phyloP scores from a whole-genome alignment of 1,139 yeast genomes.

The Chernovozyma sophiae-reginae region DNA sequence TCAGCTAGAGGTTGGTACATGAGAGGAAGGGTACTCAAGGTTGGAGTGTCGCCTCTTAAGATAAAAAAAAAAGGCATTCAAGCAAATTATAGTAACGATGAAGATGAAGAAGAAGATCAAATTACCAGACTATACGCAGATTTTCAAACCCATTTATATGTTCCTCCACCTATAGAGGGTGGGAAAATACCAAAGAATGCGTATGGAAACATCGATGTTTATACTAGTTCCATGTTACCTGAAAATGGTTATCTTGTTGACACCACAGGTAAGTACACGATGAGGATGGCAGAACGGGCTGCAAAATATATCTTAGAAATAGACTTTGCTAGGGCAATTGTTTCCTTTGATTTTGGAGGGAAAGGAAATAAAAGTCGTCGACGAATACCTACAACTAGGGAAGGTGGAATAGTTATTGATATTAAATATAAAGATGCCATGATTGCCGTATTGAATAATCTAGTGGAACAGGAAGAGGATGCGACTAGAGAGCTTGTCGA shows the following conservation, averaged over 20 bases:
- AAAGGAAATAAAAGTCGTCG: slow-evolving; percentile 18
- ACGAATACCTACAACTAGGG: slow-evolving; percentile 56
- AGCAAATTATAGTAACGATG: slow-evolving; percentile 40
- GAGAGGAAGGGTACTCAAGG: slow-evolving; percentile 68
- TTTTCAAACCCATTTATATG: slow-evolving; percentile 68
- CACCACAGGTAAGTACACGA: slow-evolving; percentile 21
- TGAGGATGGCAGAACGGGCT: slow-evolving; percentile 59
- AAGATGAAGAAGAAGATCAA: slow-evolving; percentile 47
- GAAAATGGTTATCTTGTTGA: slow-evolving; percentile 63
- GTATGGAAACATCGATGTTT: slow-evolving; percentile 80
- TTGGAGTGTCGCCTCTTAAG: slow-evolving; percentile 67
- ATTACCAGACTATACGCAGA: slow-evolving; percentile 62
- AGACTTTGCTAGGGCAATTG: slow-evolving; percentile 84
- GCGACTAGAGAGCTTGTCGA: slow-evolving; percentile 43
- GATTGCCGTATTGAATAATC: slow-evolving; percentile 47
- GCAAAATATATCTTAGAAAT: slow-evolving; percentile 59
- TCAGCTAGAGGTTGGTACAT: slow-evolving; percentile 87
- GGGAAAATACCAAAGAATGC: slow-evolving; percentile 73
- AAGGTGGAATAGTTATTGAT: slow-evolving; percentile 77
- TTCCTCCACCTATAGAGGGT: slow-evolving; percentile 60
- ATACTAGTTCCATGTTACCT: slow-evolving; percentile 77
- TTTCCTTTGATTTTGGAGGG: slow-evolving; percentile 69
- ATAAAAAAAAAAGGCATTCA: slow-evolving; percentile 25
- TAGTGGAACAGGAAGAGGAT: slow-evolving; percentile 54
- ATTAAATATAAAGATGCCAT: slow-evolving; percentile 65